Evolutionary conservation across 108 stramenopile genomes (phyloP).

Genomic region (Cyclotella baltica): DNA sequence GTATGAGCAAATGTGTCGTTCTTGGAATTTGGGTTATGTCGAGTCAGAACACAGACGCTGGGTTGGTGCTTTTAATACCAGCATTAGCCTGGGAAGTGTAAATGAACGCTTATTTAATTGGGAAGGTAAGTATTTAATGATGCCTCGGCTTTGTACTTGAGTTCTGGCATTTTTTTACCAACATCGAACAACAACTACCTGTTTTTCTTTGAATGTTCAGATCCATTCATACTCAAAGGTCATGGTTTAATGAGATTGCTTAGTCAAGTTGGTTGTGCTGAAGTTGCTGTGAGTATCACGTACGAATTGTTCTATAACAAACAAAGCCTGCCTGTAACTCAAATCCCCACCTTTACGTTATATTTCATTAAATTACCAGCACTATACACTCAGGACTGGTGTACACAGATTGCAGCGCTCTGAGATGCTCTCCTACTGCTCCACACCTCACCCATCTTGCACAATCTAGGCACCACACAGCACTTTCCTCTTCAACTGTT

Average conservation of each 20-base stretch:
- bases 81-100: constrained; percentile 81
- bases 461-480: constrained; percentile 43
- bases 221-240: constrained; percentile 63
- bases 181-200: too few relatives aligned
- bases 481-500: constrained; percentile 81
- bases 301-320: too few relatives aligned
- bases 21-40: constrained; percentile 75
- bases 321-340: too few relatives aligned
- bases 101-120: constrained; percentile 83
- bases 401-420: constrained; percentile 71
- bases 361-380: constrained; percentile 1
- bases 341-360: too few relatives aligned
- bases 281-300: constrained; percentile 55
- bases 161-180: too few relatives aligned
- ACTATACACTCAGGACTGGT: constrained; percentile 63
- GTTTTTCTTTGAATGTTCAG: too few relatives aligned
- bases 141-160: too few relatives aligned
- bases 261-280: constrained; percentile 71
- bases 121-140: constrained; percentile 58
- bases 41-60: constrained; percentile 86
- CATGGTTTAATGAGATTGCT: constrained; percentile 38
- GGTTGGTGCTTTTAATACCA: constrained; percentile 95
- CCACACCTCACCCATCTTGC: constrained; percentile 48
- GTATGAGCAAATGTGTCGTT: constrained; percentile 82
- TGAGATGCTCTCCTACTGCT: constrained; percentile 61